Conservation (phyloP, 805 yeast genomes). For the Candida tammaniensis region DNA sequence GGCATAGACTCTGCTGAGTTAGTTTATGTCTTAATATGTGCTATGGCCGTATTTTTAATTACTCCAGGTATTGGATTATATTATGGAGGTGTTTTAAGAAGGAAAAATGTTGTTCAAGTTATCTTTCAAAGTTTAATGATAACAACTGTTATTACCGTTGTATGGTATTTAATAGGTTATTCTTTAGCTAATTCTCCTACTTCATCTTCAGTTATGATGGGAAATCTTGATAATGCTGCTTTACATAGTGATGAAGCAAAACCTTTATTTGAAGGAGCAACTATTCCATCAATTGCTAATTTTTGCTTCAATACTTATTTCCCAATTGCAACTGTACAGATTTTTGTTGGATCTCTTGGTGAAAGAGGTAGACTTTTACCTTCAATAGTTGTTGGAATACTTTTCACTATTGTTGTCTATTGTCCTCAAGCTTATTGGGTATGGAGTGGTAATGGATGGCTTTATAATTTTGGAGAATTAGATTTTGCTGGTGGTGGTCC, state of each 20-base stretch:
- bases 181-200: conserved; percentile 41
- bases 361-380: conserved; percentile 44
- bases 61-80: conserved; percentile 47
- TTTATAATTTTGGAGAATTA: conserved; percentile 39
- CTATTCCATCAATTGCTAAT: conserved; percentile 46
- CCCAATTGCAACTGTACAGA: conserved; percentile 50
- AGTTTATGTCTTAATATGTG: conserved; percentile 47
- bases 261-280: conserved; percentile 43
- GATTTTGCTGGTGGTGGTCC: conserved; percentile 54
- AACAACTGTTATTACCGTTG: conserved; percentile 33
- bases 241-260: conserved; percentile 35
- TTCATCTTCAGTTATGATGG: conserved; percentile 25
- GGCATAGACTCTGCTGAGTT: conserved; percentile 43
- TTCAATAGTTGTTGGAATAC: conserved; percentile 35
- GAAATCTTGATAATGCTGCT: conserved; percentile 40
- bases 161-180: conserved; percentile 48
- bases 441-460: conserved; percentile 48
- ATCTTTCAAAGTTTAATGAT: conserved; percentile 44
- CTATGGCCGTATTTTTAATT: conserved; percentile 47
- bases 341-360: conserved; percentile 43
- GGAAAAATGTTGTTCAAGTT: conserved; percentile 43
- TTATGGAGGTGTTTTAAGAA: conserved; percentile 41
- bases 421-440: conserved; percentile 46
- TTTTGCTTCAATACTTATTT: conserved; percentile 43
- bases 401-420: conserved; percentile 44